A percentile compares a stretch with the other conserved stretches of the same genome.
phyloP scores from a whole-genome alignment of 441 rosid genomes.

The Flueggea neowawraea region DNA sequence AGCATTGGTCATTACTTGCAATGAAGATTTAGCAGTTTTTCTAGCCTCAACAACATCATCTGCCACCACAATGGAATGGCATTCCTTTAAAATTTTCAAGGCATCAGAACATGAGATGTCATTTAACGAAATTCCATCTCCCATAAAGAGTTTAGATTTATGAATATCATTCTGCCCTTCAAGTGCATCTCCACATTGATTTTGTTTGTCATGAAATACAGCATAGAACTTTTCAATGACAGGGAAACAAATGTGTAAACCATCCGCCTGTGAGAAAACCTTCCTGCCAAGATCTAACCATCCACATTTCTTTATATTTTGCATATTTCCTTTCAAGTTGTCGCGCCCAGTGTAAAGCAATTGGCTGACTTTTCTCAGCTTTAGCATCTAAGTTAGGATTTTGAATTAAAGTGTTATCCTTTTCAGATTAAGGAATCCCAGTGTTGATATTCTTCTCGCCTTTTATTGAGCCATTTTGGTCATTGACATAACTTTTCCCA shows the following conservation, averaged over 20 bases:
- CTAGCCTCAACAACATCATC: conserved; percentile 54
- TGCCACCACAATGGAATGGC: conserved; percentile 43
- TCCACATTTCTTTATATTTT: conserved; percentile 75
- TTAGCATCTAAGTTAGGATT: conserved; percentile 15
- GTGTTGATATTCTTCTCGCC: conserved; percentile 17
- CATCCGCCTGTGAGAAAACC: conserved; percentile 46
- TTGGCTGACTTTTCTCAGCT: conserved; percentile 23
- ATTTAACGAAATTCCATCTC: conserved; percentile 29
- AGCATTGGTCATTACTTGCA: conserved; percentile 59
- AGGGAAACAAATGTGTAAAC: conserved; percentile 71
- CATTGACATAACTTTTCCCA: conserved; percentile 19
- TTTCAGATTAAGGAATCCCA: conserved; percentile 26
- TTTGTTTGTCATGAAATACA: conserved; percentile 35
- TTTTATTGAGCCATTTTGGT: conserved; percentile 20
- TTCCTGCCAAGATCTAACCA: conserved; percentile 92
- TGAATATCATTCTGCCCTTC: conserved; percentile 27
- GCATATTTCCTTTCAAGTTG: conserved; percentile 63
- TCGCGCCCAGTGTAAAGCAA: conserved; percentile 37
- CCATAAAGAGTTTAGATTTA: conserved; percentile 21
- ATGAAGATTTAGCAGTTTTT: conserved; percentile 60
- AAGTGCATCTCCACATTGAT: conserved; percentile 19
- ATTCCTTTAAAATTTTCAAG: conserved; percentile 54
- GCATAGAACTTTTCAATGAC: conserved; percentile 60
- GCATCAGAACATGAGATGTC: conserved; percentile 52
- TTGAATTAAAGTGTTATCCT: conserved; percentile 20